Evolutionary conservation across 2,329 filamentous ascomycete genomes (phyloP).

Genomic region (Talaromyces islandicus): DNA sequence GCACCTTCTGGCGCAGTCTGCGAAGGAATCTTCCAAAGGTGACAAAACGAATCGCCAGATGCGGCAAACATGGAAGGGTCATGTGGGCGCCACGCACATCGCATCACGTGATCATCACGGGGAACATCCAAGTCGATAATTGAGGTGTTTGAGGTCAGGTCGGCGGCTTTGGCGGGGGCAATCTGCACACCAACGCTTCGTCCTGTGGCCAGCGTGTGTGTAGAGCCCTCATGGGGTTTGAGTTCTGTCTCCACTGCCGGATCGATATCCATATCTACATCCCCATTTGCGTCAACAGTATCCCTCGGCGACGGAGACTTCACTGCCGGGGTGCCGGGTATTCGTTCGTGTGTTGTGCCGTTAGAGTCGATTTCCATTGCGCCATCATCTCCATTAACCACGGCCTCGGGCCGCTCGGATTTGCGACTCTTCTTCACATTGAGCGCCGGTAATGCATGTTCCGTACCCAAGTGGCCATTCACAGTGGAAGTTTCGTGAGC

Average conservation of each 20-base stretch:
- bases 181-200: slow-evolving; percentile 44
- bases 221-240: slow-evolving; percentile 11
- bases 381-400: slow-evolving; percentile 25
- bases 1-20: not conserved
- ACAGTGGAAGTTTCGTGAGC: slow-evolving; percentile 24
- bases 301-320: slow-evolving; percentile 19
- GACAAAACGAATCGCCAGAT: slow-evolving; percentile 40
- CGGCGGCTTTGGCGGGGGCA: slow-evolving; percentile 42
- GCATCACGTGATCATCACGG: slow-evolving; percentile 34
- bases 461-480: slow-evolving; percentile 32
- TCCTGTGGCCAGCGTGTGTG: slow-evolving; percentile 38
- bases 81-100: slow-evolving; percentile 38
- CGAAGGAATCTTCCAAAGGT: slow-evolving; percentile 35
- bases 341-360: slow-evolving; percentile 23
- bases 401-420: slow-evolving; percentile 17
- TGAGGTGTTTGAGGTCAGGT: slow-evolving; percentile 40
- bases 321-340: slow-evolving; percentile 12
- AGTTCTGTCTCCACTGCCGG: slow-evolving; percentile 18
- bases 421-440: slow-evolving; percentile 31
- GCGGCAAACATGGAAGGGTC: slow-evolving; percentile 38
- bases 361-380: slow-evolving; percentile 39
- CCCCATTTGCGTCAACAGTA: slow-evolving; percentile 38
- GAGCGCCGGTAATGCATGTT: slow-evolving; percentile 21
- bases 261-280: slow-evolving; percentile 30
- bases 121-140: slow-evolving; percentile 35